These are phyloP conservation scores for Yamadazyma paraphyllophila DNA, from an alignment of 805 yeast genomes.

Conservation along the genomic window DNA sequence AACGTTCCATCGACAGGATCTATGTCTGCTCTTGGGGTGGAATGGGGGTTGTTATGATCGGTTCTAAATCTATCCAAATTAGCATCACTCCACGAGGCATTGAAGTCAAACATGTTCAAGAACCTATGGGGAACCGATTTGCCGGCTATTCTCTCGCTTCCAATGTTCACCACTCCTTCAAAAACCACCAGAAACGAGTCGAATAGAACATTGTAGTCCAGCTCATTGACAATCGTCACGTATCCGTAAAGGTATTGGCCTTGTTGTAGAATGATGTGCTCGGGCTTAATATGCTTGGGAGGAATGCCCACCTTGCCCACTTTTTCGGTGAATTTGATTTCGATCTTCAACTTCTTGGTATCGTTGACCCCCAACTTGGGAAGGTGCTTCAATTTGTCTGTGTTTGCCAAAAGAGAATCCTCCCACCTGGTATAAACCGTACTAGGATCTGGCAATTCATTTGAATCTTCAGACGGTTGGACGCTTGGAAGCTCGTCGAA, in stretches of 20 bases:
- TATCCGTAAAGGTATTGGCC: conserved; percentile 39
- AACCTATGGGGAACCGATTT: conserved; percentile 20
- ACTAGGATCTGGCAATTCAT: conserved; percentile 11
- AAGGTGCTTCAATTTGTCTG: conserved; percentile 31
- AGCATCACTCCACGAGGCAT: conserved; percentile 41
- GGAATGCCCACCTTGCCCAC: conserved; percentile 32
- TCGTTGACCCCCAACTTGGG: conserved; percentile 27
- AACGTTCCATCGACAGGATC: conserved; percentile 35
- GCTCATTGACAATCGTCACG: conserved; percentile 29
- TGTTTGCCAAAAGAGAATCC: conserved; percentile 36
- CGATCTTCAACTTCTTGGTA: conserved; percentile 25
- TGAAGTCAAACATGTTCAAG: conserved; percentile 41
- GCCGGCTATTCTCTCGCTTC: conserved; percentile 15
- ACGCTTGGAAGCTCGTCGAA: conserved; percentile 4
- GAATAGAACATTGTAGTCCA: conserved; percentile 29
- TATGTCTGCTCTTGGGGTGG: conserved; percentile 17
- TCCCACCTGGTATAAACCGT: conserved; percentile 20
- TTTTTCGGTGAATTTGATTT: conserved; percentile 32
- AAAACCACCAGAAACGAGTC: conserved; percentile 40
- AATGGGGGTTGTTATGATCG: conserved; percentile 31
- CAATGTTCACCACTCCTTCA: conserved; percentile 33
- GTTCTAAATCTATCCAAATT: conserved; percentile 28
- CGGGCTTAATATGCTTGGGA: conserved; percentile 32
- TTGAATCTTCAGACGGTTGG: not conserved
- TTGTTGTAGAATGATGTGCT: conserved; percentile 30